These are phyloP conservation scores for Xanthoconium separans DNA, from an alignment of 1,284 basidiomycete species.

Conservation along the genomic window DNA sequence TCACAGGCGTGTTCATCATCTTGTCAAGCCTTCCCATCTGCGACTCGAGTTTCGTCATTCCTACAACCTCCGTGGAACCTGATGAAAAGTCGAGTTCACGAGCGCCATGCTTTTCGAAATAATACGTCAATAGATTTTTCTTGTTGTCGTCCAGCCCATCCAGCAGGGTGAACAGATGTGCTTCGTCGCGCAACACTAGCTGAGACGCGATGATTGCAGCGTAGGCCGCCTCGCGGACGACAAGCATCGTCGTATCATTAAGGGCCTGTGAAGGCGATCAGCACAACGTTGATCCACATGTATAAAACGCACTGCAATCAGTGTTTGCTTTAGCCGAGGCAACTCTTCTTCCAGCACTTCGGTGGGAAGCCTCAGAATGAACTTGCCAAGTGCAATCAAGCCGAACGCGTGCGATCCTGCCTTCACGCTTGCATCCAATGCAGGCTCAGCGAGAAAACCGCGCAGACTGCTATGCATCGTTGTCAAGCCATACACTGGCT, in stretches of 20 bases:
- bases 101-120: conserved; percentile 80
- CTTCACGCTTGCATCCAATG: conserved; percentile 49
- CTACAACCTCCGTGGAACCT: conserved; percentile 33
- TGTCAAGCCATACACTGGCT: conserved; percentile 80
- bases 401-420: conserved; percentile 75
- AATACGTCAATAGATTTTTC: conserved; percentile 81
- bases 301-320: conserved; percentile 57
- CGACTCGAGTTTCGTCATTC: conserved; percentile 67
- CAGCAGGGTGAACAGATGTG: conserved; percentile 72
- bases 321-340: conserved; percentile 65
- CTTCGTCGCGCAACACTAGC: conserved; percentile 74
- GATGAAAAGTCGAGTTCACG: conserved; percentile 42
- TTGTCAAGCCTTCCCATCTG: conserved; percentile 76
- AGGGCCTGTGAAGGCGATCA: conserved; percentile 49
- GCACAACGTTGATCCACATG: not conserved
- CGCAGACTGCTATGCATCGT: conserved; percentile 72
- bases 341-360: conserved; percentile 85
- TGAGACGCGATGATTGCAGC: conserved; percentile 80
- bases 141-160: conserved; percentile 81
- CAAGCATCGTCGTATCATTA: conserved; percentile 67
- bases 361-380: conserved; percentile 71
- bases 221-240: conserved; percentile 78
- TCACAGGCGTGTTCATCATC: conserved; percentile 65
- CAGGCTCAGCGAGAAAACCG: conserved; percentile 55
- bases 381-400: conserved; percentile 76